Evolutionary conservation across 2,329 filamentous ascomycete species (phyloP), one percentile per base, ranked within the genome.

Genomic region (Alternaria gansuensis): DNA sequence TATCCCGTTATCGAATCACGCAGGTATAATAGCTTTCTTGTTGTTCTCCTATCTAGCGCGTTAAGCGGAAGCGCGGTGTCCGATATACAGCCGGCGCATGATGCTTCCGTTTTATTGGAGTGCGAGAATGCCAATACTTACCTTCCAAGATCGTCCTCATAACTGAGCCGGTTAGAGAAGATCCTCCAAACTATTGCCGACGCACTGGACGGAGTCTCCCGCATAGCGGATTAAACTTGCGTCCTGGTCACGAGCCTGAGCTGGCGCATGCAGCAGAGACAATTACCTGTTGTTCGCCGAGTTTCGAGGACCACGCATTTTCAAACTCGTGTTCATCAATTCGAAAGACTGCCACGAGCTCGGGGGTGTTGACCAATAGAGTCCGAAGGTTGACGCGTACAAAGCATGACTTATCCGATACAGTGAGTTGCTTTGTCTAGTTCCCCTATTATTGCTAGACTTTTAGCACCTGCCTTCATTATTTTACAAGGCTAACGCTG

Each of bases 281-380:
- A 28, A 52, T 66, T 33, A 59, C 57, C 51, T 71, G 69, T 57
- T 74, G 72, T 68, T 51, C 62, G 50, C 59, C 68, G 46, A 54
- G 59, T 55, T 74, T 66, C 53, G 28, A 59, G 55, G 66, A 67
- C 62, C 63, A 69, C 63, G 62, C 57, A 63, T 75, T 70, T 56
- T 64, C 54, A 43, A 62, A 59, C 53, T 50, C 63, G 52, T 68
- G 67, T 57, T 59, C 40, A 59, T 66, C 71, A 62, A 63, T 70
- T 58, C 66, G 60, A 58, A 67, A 65, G 59, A 62, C 70, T 61
- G 67, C 69, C 60, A 54, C 65, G 29, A 63, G 69, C 57, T 46
- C 71, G 54, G 45, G 53, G 34, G 46, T 61, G 37, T 54, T 72
- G 28, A 59, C 70, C 40, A 52, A 53, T 46, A 68, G 54, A 51